phyloP scores from a whole-genome alignment of 1,284 basidiomycete genomes.

The Amylostereum chailletii region DNA sequence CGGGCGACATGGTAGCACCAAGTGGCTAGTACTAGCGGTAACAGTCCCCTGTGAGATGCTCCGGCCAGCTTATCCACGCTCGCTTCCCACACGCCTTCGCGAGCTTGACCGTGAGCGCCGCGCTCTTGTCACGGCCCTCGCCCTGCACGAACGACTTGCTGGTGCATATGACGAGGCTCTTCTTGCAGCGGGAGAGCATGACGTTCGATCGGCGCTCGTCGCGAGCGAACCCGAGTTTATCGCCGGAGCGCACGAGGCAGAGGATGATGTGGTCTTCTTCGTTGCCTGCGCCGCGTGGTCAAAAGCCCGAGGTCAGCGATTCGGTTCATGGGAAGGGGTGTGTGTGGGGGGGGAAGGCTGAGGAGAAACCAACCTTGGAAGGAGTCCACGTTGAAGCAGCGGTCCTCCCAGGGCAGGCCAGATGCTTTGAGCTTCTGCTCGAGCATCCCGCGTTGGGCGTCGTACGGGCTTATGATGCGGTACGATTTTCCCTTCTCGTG shows the following conservation, averaged over 20 bases:
- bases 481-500: slow-evolving; percentile 34
- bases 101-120: too few relatives aligned
- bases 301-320: too few relatives aligned
- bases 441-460: slow-evolving; percentile 47
- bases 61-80: too few relatives aligned
- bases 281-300: slow-evolving; percentile 19
- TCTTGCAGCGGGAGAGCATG: slow-evolving; percentile 61
- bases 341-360: background rate
- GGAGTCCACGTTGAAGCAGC: slow-evolving; percentile 59
- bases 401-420: slow-evolving; percentile 46
- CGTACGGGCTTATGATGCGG: slow-evolving; percentile 66
- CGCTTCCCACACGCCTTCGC: too few relatives aligned
- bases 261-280: slow-evolving; percentile 50
- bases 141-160: slow-evolving; percentile 45
- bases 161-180: slow-evolving; percentile 58
- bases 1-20: too few relatives aligned
- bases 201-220: slow-evolving; percentile 53
- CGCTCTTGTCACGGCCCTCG: slow-evolving; percentile 22
- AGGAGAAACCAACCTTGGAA: slow-evolving; percentile 41
- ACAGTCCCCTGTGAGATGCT: too few relatives aligned
- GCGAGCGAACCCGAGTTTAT: slow-evolving; percentile 35
- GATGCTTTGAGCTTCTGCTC: slow-evolving; percentile 34
- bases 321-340: too few relatives aligned
- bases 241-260: slow-evolving; percentile 41
- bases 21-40: too few relatives aligned